These are phyloP conservation scores for Scenedesmus sp. DNA, from an alignment of 163 green algal species.

Conservation along the genomic window DNA sequence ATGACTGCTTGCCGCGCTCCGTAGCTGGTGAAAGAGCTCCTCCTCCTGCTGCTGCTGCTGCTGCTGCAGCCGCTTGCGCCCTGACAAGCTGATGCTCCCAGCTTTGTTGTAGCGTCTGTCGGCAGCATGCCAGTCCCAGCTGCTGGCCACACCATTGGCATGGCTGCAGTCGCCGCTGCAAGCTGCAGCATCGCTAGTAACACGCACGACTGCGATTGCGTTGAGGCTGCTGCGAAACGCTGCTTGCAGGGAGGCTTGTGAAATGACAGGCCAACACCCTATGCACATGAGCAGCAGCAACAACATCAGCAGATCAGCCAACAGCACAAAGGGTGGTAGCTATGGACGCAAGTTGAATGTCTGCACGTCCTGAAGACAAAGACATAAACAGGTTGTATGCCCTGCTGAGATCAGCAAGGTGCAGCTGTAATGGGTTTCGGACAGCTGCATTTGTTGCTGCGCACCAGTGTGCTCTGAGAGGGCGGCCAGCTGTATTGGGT, in stretches of 20 bases:
- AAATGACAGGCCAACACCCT: background rate
- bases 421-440: background rate
- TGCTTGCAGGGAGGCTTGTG: background rate
- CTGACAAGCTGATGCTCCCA: background rate
- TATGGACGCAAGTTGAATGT: too few relatives aligned
- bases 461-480: background rate
- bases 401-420: background rate
- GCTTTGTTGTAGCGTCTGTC: background rate
- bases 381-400: background rate
- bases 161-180: background rate
- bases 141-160: background rate
- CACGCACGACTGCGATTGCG: slow-evolving; percentile 29
- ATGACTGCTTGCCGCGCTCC: background rate
- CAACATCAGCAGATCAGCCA: background rate
- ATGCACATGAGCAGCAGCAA: background rate
- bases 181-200: background rate
- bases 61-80: background rate
- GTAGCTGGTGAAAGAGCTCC: background rate
- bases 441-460: background rate
- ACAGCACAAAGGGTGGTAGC: background rate
- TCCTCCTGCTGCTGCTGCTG: slow-evolving; percentile 7
- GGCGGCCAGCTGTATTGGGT: background rate
- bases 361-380: too few relatives aligned
- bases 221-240: background rate
- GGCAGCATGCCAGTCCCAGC: background rate